Evolutionary conservation across 176 grass and related monocot genomes (phyloP), one percentile per base, ranked within the genome.

Genomic region (Eragrostis nindensis): DNA sequence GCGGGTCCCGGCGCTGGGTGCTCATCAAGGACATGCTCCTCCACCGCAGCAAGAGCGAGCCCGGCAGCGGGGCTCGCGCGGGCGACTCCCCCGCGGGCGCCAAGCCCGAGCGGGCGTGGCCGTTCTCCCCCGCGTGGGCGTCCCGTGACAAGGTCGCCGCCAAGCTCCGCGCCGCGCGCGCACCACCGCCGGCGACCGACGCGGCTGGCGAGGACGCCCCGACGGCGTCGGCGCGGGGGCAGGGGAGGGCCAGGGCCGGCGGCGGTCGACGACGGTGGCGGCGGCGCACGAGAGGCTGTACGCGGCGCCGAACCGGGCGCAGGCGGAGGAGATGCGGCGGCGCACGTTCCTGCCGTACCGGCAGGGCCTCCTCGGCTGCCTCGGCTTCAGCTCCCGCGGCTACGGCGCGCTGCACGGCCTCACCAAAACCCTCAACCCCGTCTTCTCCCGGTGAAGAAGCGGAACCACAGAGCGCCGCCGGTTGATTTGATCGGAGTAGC

Each of bases 271-370:
- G 2, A 77, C 85, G 48, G 62, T 82, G 2, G 80, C 91, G 21
- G 89, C 96, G 38, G 91, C 97, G 21, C 97, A 99, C 66, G 97
- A 99, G 91, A 68, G 89, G 80, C 93, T 89, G 12, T 99, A 99
- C 89, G 86, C 90, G 49, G 89, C 89, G 78, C 87, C 83, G 82
- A 95, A 93, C 84, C 87, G 91, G 1, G 93, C 91, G 65, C 93
- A 96, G 30, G 87, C 93, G 43, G 91, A 99, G 85, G 97, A 94
- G 79, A 93, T 94, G 97, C 85, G 97, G 66, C 92, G 89, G 82
- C 90, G 91, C 65, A 99, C 97, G 53, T 99, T 99, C 89, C 80
- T 99, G 25, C 97, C 97, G 19, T 99, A 99, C 85, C 82, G 97
- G 24, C 91, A 92, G 81, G 97, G 97, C 36, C 83, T 99, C 25